Evolutionary conservation across 352 stramenopile genomes (phyloP), one percentile per base, ranked within the genome.

Genomic region (Globisporangium lucens): DNA sequence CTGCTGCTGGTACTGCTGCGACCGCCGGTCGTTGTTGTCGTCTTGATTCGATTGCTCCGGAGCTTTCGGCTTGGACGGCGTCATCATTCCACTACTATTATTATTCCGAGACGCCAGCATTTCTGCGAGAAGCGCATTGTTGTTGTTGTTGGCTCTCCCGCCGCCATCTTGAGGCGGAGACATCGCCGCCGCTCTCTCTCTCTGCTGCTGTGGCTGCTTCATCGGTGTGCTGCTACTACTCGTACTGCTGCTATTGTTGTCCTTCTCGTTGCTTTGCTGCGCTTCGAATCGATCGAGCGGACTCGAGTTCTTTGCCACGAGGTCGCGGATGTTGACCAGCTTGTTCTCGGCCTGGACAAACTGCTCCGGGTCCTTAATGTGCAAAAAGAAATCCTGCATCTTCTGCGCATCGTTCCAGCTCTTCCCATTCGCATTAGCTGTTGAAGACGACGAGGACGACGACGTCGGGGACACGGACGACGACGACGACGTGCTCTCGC

Each of bases 261-360:
- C 2, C 8, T 58, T 55, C 10, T 58, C 12, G 10, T 47, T 56
- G 56, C 35, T 24, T 29, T 68, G 49, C 20, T 61, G 20, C 12
- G 55, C 41, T 17, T 52, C 63, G 22, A 67, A 67, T 29, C 63
- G 63, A 20, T 67, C 63, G 36, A 67, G 41, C 20, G 63, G 63
- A 67, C 52, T 67, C 38, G 65, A 22, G 46, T 80, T 82, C n/a
- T 72, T 56, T 20, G 69, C 68, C 30, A 89, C 69, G 2, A 89
- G 66, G 33, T 85, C 79, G n/a, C 75, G 71, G 10, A 89, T 82
- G 66, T 83, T 85, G 63, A 90, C 81, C 29, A 83, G 64, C 63
- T 90, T 89, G 61, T 84, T 80, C 24, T 75, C 67, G 0, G 64
- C 47, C 29, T 83, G 75, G 20, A 60, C 69, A 2, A 67, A 67